Evolutionary conservation across 192 early-diverging fungal genomes (phyloP).

Genomic region (Phycomyces nitens): DNA sequence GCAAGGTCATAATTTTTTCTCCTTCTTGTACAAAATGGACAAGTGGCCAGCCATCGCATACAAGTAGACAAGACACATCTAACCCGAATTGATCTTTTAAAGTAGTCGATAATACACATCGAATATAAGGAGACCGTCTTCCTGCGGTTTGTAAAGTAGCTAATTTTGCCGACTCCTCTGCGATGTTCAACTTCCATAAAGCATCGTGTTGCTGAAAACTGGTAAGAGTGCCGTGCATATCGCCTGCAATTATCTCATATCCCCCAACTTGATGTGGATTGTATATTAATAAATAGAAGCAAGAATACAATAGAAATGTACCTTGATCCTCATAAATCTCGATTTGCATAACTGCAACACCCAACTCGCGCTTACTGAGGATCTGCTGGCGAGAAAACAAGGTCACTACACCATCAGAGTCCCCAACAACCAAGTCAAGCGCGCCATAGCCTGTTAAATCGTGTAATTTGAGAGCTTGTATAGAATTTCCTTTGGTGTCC

Average conservation of each 20-base stretch:
- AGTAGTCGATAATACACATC: constrained; percentile 22
- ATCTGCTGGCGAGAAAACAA: constrained; percentile 34
- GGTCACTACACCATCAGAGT: constrained; percentile 32
- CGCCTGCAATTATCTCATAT: constrained; percentile 36
- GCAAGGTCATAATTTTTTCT: constrained; percentile 19
- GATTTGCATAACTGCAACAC: constrained; percentile 21
- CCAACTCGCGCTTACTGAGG: constrained; percentile 22
- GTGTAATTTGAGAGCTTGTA: constrained; percentile 31
- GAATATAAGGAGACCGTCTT: constrained; percentile 21
- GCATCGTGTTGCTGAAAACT: constrained; percentile 26
- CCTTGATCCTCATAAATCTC: constrained; percentile 29
- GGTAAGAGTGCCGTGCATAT: constrained; percentile 26
- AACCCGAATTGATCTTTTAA: constrained; percentile 27
- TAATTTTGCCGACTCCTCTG: constrained; percentile 26
- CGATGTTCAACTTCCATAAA: constrained; percentile 31
- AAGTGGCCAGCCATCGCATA: constrained; percentile 27
- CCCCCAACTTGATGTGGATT: constrained; percentile 24
- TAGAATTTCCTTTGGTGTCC: constrained; percentile 38
- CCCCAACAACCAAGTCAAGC: constrained; percentile 33
- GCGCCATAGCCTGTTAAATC: constrained; percentile 31
- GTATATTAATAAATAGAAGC: too few species aligned
- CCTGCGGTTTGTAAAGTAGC: constrained; percentile 5
- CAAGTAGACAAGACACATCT: constrained; percentile 30
- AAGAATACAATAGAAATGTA: too few species aligned
- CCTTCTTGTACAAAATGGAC: constrained; percentile 36